A percentile compares a stretch with the other conserved stretches of the same genome.
Conservation (phyloP, 129 eudicot genomes). For the Flaveria bidentis region DNA sequence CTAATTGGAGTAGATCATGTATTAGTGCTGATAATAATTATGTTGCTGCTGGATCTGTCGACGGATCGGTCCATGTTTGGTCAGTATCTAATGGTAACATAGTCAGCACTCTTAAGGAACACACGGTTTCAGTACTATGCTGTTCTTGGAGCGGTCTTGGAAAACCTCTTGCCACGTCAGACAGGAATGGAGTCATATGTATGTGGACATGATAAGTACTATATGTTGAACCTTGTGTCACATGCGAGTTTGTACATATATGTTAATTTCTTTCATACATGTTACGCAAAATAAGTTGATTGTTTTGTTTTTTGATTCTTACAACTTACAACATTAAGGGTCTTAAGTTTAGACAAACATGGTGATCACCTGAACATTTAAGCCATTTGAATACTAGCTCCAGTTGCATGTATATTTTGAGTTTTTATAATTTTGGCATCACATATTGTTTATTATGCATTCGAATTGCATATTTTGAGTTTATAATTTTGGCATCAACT, state of each 20-base stretch:
- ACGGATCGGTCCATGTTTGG: conserved; percentile 87
- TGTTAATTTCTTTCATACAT: conserved; percentile 11
- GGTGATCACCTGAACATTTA: neutral
- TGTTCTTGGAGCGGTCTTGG: conserved; percentile 95
- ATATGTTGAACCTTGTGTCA: neutral
- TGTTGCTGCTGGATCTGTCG: conserved; percentile 90
- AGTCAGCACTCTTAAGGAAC: conserved; percentile 84
- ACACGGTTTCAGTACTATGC: conserved; percentile 62
- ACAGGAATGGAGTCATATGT: conserved; percentile 73
- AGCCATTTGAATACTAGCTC: conserved; percentile 8
- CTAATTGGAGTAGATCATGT: conserved; percentile 97
- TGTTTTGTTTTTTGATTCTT: conserved; percentile 23
- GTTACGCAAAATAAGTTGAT: conserved; percentile 3
- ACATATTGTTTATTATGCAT: no score
- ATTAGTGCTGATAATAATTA: conserved; percentile 87
- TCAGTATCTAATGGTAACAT: conserved; percentile 57
- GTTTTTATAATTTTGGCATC: no score
- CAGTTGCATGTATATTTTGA: neutral
- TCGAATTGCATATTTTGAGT: neutral
- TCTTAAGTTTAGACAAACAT: neutral
- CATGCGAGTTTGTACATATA: conserved; percentile 27
- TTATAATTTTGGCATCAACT: no score
- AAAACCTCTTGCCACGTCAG: conserved; percentile 82
- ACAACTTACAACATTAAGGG: neutral
- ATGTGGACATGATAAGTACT: conserved; percentile 52